phyloP scores from a whole-genome alignment of 345 rosid species.

The Erysimum cheiranthoides region DNA sequence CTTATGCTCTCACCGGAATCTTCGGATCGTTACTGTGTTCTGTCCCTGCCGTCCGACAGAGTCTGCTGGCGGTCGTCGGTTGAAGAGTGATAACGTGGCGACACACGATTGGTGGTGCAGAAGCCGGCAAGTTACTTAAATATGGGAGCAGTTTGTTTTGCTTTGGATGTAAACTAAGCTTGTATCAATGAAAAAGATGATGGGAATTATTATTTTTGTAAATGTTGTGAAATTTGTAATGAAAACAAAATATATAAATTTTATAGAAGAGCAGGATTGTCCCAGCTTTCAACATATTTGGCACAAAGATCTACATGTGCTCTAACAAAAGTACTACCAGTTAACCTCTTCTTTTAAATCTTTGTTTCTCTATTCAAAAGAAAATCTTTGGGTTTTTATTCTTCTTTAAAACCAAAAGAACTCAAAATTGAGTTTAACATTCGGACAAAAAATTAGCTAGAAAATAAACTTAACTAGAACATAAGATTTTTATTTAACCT shows the following conservation, averaged over 20 bases:
- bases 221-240: conserved; percentile 32
- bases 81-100: conserved; percentile 44
- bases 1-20: conserved; percentile 92
- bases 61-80: conserved; percentile 74
- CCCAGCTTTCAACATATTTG: too few relatives aligned
- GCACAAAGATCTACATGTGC: too few relatives aligned
- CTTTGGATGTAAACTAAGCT: conserved; percentile 8
- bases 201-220: conserved; percentile 13
- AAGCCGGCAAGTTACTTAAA: conserved; percentile 12
- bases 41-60: conserved; percentile 81
- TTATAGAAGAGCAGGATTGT: neutral
- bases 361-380: too few relatives aligned
- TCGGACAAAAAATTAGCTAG: neutral
- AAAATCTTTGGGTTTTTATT: too few relatives aligned
- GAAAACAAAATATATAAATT: neutral
- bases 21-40: conserved; percentile 90
- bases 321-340: neutral
- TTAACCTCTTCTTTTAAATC: neutral
- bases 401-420: neutral
- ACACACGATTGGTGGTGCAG: conserved; percentile 11
- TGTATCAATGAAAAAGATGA: neutral
- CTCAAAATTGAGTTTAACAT: neutral
- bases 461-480: too few relatives aligned
- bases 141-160: neutral
- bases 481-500: too few relatives aligned